Evolutionary conservation across 176 grass and related monocot genomes (phyloP), one percentile per base, ranked within the genome.

Genomic region (Lolium multiflorum): DNA sequence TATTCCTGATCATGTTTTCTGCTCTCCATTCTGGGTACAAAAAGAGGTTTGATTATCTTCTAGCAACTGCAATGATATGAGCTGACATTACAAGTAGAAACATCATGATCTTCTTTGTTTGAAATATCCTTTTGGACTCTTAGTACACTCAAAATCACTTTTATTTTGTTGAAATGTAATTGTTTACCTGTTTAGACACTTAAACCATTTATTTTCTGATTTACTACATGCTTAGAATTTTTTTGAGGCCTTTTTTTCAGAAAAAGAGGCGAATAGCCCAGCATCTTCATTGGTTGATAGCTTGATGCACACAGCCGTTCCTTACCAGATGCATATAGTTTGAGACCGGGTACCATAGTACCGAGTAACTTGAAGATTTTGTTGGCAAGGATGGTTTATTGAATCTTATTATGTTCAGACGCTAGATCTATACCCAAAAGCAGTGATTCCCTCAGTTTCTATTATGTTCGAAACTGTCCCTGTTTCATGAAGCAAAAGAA

Each of bases 1-100:
- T 72, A 46, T 55, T 15, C n/a, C 66, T 71, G 37, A 20, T 43
- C 50, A 54, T 71, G n/a, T 26, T 71, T 58, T 58, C 25, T 12
- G 52, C 66, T 26, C 17, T 13, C 51, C 50, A 83, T 57, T 58
- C 22, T 81, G 47, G 66, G 35, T 71, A 55, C 50, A 71, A 57
- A 25, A 56, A 71, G n/a, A 11, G 11, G 26, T 38, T 37, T 39
- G 3, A 16, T 43, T 41, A 39, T 77, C 9, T 5, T 81, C 6
- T 22, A 82, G 64, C 10, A 7, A 11, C 54, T 43, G n/a, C 1
- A 55, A 82, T 13, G n/a, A 38, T 71, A 39, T 82, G 35, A 58
- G 20, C 21, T 6, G 9, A 57, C 3, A 65, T 16, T 22, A 43
- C 59, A 52, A 43, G 20, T 71, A 57, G 56, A 43, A 57, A 12